Conservation (phyloP, 176 grass and related monocot genomes). For the Zoysia japonica region DNA sequence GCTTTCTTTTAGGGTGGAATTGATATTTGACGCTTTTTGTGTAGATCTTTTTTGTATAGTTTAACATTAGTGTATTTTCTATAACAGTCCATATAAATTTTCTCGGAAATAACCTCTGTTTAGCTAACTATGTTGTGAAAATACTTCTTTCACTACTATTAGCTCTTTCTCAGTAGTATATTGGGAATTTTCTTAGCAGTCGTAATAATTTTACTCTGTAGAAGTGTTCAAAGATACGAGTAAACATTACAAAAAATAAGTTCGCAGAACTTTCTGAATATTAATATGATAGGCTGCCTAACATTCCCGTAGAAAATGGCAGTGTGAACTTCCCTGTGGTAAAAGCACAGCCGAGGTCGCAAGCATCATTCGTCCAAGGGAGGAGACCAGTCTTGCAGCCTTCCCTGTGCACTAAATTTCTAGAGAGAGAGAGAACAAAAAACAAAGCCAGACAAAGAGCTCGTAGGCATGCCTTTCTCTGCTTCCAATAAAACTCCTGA, state of each 20-base stretch:
- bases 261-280: background rate
- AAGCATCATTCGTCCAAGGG: slow-evolving; percentile 19
- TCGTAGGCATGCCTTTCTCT: slow-evolving; percentile 58
- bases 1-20: slow-evolving; percentile 13
- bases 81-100: background rate
- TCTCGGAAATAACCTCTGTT: background rate
- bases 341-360: slow-evolving; percentile 6
- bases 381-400: slow-evolving; percentile 54
- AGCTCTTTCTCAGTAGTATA: background rate
- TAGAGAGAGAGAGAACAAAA: slow-evolving; percentile 15
- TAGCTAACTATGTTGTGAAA: background rate
- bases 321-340: background rate
- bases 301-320: background rate
- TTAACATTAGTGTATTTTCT: background rate
- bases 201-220: background rate
- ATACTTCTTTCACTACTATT: background rate
- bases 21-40: slow-evolving; percentile 2
- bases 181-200: background rate
- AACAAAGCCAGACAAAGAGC: slow-evolving; percentile 32
- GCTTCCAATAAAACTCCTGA: slow-evolving; percentile 66
- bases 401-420: slow-evolving; percentile 45
- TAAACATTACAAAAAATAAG: background rate
- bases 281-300: background rate
- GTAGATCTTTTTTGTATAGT: background rate
- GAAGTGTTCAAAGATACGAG: background rate